Evolutionary conservation across 139 green algal species (phyloP), one percentile per base, ranked within the genome.

Genomic region (Coelastrella sp.): DNA sequence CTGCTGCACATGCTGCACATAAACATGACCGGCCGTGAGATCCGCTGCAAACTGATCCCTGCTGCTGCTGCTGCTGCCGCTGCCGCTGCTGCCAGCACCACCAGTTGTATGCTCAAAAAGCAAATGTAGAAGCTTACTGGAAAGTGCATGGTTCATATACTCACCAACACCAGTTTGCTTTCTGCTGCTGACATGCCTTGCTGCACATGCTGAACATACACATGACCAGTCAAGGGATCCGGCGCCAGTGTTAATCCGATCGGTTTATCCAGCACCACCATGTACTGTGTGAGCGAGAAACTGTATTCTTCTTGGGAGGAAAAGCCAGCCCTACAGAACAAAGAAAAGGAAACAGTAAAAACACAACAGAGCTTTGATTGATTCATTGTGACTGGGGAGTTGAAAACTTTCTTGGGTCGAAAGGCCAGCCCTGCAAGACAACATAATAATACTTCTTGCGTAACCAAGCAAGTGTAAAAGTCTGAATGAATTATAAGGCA

Each of bases 181-280:
- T 88, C 83, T 71, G 66, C 83, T 71, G 83, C 83, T 22, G 83
- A 57, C 83, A 80, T 56, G 47, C 83, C 83, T 73, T 59, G 17
- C 56, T 88, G 58, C 5, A 88, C 61, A 11, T 80, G 20, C 56
- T 88, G 83, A 6, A 88, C 83, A 11, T 88, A 88, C 54, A 94
- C 92, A 60, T 94, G 90, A 0, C 94, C 94, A 19, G 89, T 93
- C 3, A 32, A 47, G 0, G 94, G 94, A 75, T 96, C 92, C 19
- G 94, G 89, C 7, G 94, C 94, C 13, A 96, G 83, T 0, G 92
- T 94, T 8, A 96, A 74, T 3, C 94, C 94, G n/a, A 96, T 85
- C 0, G 93, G 93, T 90, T 95, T 95, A 10, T 94, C 91, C 71
- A 95, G 80, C 5, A 93, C 85, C 23, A 95, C 93, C 92, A 95